phyloP scores from a whole-genome alignment of 1,139 yeast genomes.

The Magnusiomyces sp. region DNA sequence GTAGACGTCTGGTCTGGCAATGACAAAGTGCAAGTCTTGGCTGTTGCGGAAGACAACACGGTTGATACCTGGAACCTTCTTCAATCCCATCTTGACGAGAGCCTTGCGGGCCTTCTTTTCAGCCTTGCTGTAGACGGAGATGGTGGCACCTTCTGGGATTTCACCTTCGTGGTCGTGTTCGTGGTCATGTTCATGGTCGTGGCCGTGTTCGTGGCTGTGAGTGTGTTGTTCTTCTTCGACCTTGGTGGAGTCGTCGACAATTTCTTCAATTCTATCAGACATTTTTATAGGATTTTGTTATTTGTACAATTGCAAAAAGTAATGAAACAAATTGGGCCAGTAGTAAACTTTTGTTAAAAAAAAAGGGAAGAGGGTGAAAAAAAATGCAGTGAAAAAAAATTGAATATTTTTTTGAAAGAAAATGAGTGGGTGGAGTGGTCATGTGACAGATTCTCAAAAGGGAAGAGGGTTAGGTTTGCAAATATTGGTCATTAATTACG shows the following conservation, averaged over 20 bases:
- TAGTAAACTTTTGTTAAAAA: too few relatives aligned
- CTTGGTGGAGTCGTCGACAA: constrained; percentile 10
- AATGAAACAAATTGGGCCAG: neutral
- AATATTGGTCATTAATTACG: too few relatives aligned
- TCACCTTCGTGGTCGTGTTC: constrained; percentile 27
- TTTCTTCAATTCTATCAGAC: constrained; percentile 9
- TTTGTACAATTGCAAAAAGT: neutral
- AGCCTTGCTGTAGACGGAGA: constrained; percentile 75
- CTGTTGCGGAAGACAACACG: constrained; percentile 96
- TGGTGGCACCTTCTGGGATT: constrained; percentile 85
- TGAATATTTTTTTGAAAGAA: neutral
- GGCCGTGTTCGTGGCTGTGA: too few relatives aligned
- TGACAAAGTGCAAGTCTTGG: constrained; percentile 72
- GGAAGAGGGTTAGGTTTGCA: too few relatives aligned
- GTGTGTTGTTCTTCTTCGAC: constrained; percentile 1
- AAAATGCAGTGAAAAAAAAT: constrained; percentile 1
- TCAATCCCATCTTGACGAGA: constrained; percentile 82
- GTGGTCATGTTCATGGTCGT: too few relatives aligned
- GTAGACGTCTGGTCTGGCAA: constrained; percentile 93
- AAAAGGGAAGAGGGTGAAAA: neutral
- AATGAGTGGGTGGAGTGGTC: neutral
- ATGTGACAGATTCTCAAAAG: neutral
- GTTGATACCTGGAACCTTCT: constrained; percentile 84
- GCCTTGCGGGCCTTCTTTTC: constrained; percentile 95
- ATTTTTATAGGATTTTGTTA: neutral